These are phyloP conservation scores for Hypoxylon fuscum DNA, from an alignment of 495 filamentous ascomycete species.

Conservation along the genomic window DNA sequence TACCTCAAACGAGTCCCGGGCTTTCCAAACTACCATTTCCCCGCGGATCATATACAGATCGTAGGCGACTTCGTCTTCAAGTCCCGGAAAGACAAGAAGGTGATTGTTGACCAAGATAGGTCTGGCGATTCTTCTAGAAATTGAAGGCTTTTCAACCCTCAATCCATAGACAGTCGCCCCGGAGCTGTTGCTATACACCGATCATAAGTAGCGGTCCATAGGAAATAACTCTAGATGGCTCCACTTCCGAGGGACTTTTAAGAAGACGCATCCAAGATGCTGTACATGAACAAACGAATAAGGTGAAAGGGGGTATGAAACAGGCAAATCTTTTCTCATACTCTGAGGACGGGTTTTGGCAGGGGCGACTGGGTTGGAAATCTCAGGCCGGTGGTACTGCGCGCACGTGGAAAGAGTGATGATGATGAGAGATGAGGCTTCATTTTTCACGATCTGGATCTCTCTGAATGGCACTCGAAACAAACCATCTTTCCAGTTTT, in stretches of 20 bases:
- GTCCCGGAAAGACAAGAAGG: conserved; percentile 82
- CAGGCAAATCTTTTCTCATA: conserved; percentile 41
- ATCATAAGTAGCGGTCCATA: no score
- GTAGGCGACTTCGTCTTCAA: conserved; percentile 93
- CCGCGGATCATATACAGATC: conserved; percentile 94
- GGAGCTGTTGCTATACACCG: no score
- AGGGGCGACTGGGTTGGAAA: conserved; percentile 28
- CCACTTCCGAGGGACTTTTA: not conserved
- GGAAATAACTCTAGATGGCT: conserved; percentile 8
- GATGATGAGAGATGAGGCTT: conserved; percentile 9
- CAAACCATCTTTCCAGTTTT: no score
- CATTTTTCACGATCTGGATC: conserved; percentile 23
- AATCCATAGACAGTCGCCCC: no score
- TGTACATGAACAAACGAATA: conserved; percentile 37
- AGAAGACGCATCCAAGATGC: conserved; percentile 2
- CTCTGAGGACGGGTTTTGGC: conserved; percentile 36
- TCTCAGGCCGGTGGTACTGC: conserved; percentile 20
- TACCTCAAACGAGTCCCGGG: conserved; percentile 91
- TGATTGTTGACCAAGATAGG: conserved; percentile 62
- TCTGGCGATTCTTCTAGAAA: conserved; percentile 45
- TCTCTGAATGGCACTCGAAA: conserved; percentile 18
- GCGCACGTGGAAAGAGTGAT: conserved; percentile 25
- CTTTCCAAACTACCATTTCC: conserved; percentile 97
- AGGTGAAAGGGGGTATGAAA: conserved; percentile 15
- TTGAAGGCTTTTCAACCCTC: no score